phyloP scores from a whole-genome alignment of 352 stramenopile genomes.

The Phytophthora rubi region DNA sequence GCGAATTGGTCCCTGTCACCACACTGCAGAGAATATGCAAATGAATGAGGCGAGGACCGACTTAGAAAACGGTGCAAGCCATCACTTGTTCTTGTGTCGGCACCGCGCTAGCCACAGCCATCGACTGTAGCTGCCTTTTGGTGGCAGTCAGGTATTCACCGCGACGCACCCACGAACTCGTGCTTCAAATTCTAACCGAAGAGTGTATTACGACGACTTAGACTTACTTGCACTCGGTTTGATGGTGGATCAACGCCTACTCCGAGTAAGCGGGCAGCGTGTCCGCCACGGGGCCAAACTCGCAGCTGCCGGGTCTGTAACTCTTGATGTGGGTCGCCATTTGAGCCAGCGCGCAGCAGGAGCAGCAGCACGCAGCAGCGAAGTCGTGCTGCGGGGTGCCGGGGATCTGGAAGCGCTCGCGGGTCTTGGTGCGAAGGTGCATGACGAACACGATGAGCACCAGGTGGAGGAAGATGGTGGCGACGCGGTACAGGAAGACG shows the following conservation, averaged over 20 bases:
- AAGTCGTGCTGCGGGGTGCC: constrained; percentile 41
- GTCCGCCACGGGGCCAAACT: constrained; percentile 37
- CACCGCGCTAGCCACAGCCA: not conserved
- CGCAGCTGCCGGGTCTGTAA: constrained; percentile 51
- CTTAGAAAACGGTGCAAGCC: not conserved
- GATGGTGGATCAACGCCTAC: constrained; percentile 8
- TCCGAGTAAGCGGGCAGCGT: constrained; percentile 43
- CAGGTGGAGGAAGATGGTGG: constrained; percentile 25
- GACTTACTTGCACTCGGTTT: not conserved
- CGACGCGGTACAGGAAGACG: constrained; percentile 23
- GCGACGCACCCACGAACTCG: constrained; percentile 8
- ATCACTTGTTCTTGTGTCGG: not conserved
- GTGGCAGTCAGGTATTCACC: constrained; percentile 30
- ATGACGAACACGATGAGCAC: constrained; percentile 29
- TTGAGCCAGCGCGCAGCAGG: constrained; percentile 54
- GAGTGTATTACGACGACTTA: constrained; percentile 1
- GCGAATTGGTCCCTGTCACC: not conserved
- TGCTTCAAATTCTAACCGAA: not conserved
- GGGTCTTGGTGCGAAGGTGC: constrained; percentile 40
- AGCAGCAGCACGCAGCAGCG: constrained; percentile 48
- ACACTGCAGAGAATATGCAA: constrained; percentile 12
- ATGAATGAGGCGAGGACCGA: not conserved
- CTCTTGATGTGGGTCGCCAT: constrained; percentile 67
- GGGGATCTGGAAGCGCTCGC: constrained; percentile 49
- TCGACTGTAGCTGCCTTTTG: constrained; percentile 11